Conservation (phyloP, 768 basidiomycete species). For the Nidularia sp. region DNA sequence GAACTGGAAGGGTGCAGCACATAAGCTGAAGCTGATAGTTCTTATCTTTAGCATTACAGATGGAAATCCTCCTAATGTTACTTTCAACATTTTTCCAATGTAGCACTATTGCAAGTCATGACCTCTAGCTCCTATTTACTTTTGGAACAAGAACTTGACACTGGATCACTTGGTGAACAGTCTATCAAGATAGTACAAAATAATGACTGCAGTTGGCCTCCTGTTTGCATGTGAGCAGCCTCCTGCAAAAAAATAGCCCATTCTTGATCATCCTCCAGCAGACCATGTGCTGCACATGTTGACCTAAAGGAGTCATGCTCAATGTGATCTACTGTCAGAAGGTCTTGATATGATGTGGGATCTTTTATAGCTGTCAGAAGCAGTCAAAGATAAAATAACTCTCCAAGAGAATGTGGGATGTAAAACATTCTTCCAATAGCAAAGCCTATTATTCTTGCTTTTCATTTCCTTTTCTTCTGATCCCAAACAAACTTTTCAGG, state of each 20-base stretch:
- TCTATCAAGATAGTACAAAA: constrained; percentile 36
- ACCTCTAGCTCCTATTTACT: no score
- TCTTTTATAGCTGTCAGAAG: constrained; percentile 28
- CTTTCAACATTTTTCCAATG: no score
- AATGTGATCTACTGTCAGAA: constrained; percentile 8
- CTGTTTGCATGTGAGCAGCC: constrained; percentile 27
- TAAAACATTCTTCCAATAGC: constrained; percentile 21
- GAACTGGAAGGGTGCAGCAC: no score
- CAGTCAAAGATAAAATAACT: constrained; percentile 29
- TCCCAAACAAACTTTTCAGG: constrained; percentile 22
- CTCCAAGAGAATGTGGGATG: constrained; percentile 23
- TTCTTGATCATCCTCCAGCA: constrained; percentile 37
- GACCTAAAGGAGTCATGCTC: constrained; percentile 19
- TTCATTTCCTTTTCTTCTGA: constrained; percentile 4
- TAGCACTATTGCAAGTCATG: no score
- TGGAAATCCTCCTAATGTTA: no score
- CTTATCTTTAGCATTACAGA: no score
- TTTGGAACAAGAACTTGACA: no score
- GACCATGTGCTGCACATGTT: constrained; percentile 27
- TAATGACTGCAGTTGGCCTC: constrained; percentile 22
- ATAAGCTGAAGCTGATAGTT: no score
- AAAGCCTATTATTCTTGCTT: constrained; percentile 7
- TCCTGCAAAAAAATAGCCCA: constrained; percentile 33
- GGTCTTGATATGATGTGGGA: constrained; percentile 13
- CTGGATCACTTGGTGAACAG: constrained; percentile 18